Evolutionary conservation across 106 monocot genomes (phyloP).

Genomic region (Dendrobium officinale): DNA sequence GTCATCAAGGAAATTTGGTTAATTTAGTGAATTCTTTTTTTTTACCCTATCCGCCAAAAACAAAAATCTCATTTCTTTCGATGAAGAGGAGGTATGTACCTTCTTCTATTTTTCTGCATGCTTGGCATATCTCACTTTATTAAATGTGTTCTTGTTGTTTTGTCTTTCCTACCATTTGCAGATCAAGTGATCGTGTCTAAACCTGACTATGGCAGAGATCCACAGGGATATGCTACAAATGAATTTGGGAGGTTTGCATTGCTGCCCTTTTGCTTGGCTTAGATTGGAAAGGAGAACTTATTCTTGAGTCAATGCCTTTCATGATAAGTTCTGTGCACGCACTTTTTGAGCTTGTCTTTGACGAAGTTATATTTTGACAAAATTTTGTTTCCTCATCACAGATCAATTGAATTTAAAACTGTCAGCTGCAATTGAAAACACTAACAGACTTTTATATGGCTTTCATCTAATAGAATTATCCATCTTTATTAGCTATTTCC

Average conservation of each 20-base stretch:
- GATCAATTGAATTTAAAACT: neutral
- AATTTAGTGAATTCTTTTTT: too few relatives aligned
- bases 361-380: neutral
- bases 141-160: neutral
- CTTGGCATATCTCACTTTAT: neutral
- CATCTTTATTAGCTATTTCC: neutral
- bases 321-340: neutral
- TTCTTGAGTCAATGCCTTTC: neutral
- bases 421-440: neutral
- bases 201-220: constrained; percentile 11
- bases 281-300: neutral
- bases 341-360: neutral
- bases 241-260: constrained; percentile 26
- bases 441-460: neutral
- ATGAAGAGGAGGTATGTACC: too few relatives aligned
- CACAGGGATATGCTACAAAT: constrained; percentile 10
- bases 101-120: too few relatives aligned
- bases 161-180: constrained; percentile 6
- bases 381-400: neutral
- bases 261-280: neutral
- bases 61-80: too few relatives aligned
- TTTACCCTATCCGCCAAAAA: too few relatives aligned
- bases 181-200: constrained; percentile 29
- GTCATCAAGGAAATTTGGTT: too few relatives aligned
- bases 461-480: neutral